Conservation (phyloP, 2,329 filamentous ascomycete species). For the Ilyonectria destructans region DNA sequence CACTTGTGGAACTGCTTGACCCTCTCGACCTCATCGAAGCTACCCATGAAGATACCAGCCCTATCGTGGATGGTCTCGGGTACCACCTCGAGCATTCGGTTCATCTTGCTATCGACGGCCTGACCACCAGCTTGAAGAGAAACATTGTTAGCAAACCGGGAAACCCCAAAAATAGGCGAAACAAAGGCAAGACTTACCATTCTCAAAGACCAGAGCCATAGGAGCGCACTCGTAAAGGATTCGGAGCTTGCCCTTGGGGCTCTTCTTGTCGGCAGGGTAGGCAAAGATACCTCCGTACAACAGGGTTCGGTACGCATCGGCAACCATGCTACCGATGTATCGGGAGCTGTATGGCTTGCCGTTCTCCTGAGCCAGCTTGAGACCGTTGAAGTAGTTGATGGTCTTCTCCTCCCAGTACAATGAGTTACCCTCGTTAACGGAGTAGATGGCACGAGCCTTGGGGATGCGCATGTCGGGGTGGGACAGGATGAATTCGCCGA, state of each 20-base stretch:
- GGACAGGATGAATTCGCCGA: constrained; percentile 98
- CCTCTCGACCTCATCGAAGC: constrained; percentile 95
- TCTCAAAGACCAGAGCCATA: constrained; percentile 99
- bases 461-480: constrained; percentile 96
- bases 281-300: constrained; percentile 98
- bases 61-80: constrained; percentile 96
- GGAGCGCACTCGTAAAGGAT: constrained; percentile 99
- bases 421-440: constrained; percentile 98
- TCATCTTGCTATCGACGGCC: constrained; percentile 92
- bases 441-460: constrained; percentile 88
- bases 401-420: constrained; percentile 94
- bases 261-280: constrained; percentile 98
- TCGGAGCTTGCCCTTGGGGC: constrained; percentile 96
- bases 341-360: constrained; percentile 94
- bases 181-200: constrained; percentile 74
- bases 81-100: constrained; percentile 89
- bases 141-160: constrained; percentile 47
- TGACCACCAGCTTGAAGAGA: constrained; percentile 83
- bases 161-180: background rate
- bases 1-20: constrained; percentile 84
- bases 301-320: constrained; percentile 95
- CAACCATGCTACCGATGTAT: constrained; percentile 99
- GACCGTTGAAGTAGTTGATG: constrained; percentile 88
- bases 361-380: constrained; percentile 83
- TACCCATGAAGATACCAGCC: constrained; percentile 96